A percentile compares a stretch with the other conserved stretches of the same genome.
These are phyloP conservation scores for Sequoia sempervirens DNA, from an alignment of 75 land plant species.

Conservation along the genomic window DNA sequence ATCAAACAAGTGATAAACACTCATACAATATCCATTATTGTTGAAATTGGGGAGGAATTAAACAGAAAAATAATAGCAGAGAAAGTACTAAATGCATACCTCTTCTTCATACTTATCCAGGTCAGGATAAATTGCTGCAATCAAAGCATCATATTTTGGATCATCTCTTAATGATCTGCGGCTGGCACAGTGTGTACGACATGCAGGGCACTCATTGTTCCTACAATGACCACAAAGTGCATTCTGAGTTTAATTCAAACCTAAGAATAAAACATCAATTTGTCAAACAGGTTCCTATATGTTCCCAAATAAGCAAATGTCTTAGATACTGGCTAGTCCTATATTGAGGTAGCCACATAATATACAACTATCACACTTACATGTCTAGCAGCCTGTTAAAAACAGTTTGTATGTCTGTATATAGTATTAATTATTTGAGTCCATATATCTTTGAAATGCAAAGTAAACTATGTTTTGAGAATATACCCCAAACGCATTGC, in stretches of 20 bases:
- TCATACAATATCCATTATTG: slow-evolving; percentile 5
- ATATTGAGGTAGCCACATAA: neutral
- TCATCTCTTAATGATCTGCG: slow-evolving; percentile 97
- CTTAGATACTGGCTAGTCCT: neutral
- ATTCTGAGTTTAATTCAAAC: neutral
- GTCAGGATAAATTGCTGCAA: slow-evolving; percentile 84
- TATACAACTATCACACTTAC: neutral
- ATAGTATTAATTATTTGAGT: neutral
- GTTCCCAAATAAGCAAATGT: neutral
- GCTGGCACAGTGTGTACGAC: slow-evolving; percentile 99
- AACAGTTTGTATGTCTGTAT: neutral
- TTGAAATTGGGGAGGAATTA: neutral
- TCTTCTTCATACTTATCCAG: slow-evolving; percentile 93
- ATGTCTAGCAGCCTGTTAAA: neutral
- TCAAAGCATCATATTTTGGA: slow-evolving; percentile 91
- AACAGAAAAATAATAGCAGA: slow-evolving; percentile 1
- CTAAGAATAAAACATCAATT: neutral
- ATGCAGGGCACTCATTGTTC: slow-evolving; percentile 98
- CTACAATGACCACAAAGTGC: slow-evolving; percentile 29
- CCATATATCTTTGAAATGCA: slow-evolving; percentile 7
- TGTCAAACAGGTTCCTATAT: neutral
- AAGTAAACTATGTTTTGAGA: neutral
- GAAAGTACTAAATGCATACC: slow-evolving; percentile 32
- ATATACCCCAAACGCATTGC: slow-evolving; percentile 91
- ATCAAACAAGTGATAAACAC: neutral